Evolutionary conservation across 495 filamentous ascomycete species (phyloP).

Genomic region (Rhypophila decipiens): DNA sequence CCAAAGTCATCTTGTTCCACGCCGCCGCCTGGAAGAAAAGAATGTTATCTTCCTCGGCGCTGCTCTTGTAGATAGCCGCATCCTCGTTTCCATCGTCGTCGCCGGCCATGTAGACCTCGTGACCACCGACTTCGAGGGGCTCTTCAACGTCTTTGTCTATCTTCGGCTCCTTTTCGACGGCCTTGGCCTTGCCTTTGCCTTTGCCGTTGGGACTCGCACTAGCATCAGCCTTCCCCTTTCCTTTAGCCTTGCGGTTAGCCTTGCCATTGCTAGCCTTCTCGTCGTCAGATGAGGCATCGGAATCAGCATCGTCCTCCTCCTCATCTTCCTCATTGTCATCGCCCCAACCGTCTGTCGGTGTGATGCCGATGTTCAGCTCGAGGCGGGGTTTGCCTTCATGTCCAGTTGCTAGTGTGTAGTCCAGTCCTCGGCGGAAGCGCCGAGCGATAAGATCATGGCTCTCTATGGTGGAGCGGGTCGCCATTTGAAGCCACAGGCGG

Average conservation of each 20-base stretch:
- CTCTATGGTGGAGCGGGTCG: slow-evolving; percentile 63
- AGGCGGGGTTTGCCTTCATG: slow-evolving; percentile 75
- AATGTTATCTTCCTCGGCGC: slow-evolving; percentile 82
- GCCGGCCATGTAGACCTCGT: slow-evolving; percentile 87
- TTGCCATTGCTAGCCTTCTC: slow-evolving; percentile 18
- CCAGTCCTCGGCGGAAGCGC: slow-evolving; percentile 76
- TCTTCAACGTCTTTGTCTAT: slow-evolving; percentile 35
- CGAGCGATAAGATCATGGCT: slow-evolving; percentile 67
- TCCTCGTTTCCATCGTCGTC: slow-evolving; percentile 71
- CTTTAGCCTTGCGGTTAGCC: slow-evolving; percentile 17
- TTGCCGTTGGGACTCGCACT: slow-evolving; percentile 37
- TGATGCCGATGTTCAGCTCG: slow-evolving; percentile 81
- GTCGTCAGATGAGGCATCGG: slow-evolving; percentile 13
- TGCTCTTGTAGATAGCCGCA: slow-evolving; percentile 78
- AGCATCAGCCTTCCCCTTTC: slow-evolving; percentile 23
- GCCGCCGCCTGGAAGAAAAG: slow-evolving; percentile 80
- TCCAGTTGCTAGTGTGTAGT: slow-evolving; percentile 87
- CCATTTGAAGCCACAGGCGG: slow-evolving; percentile 77
- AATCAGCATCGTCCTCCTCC: slow-evolving; percentile 25
- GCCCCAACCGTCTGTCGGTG: slow-evolving; percentile 77
- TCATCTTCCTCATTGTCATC: slow-evolving; percentile 57
- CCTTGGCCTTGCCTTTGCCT: slow-evolving; percentile 37
- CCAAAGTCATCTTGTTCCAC: slow-evolving; percentile 87
- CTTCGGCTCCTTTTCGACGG: slow-evolving; percentile 19
- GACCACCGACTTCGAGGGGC: slow-evolving; percentile 63